Evolutionary conservation across 768 basidiomycete genomes (phyloP), one percentile per base, ranked within the genome.

Genomic region (Leccinellum albellum): DNA sequence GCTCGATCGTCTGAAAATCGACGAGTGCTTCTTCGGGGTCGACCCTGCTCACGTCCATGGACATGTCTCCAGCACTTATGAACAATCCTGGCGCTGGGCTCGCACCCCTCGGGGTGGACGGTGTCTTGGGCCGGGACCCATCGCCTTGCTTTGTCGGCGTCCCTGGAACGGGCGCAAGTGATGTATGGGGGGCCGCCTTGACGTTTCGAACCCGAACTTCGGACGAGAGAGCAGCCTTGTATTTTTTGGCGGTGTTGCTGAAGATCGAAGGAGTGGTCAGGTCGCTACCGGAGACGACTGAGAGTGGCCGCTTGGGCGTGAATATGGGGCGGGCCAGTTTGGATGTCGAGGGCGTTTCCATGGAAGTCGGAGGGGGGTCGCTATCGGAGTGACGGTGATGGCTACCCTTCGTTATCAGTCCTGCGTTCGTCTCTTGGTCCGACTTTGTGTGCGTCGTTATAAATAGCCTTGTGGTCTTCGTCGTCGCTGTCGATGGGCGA

Each of bases 11-110:
- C 67, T 88, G 79, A 60, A 75, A 88, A 69, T 93, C 90, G 7
- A 93, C 84, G 10, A 93, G 75, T 1, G 82, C 88, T 10, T 88
- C 86, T 68, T 93, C 91, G 6, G 79, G 82, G 67, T 91, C 87
- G 40, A 89, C 79, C 53, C 82, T 80, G 68, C 82, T 88, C 21
- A 88, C 82, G 58, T 89, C 89, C 86, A 88, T 89, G 24, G 68
- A 68, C 68, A 70, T 63, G 64, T 88, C 85, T 62, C 86, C 86
- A 0, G 77, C 71, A 20, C 73, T 71, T 45, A 76, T 78, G 68
- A 75, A 74, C 21, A 80, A 64, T 7, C 31, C 44, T 0, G 69
- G 65, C 2, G 66, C 73, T 0, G 83, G 82, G 60, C 80, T 85
- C 32, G 80, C 76, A 6, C 80, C 75, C 51, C 79, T 70, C 4